Evolutionary conservation across 2,329 filamentous ascomycete species (phyloP), one percentile per base, ranked within the genome.

Genomic region (Fusarium veterinarium): DNA sequence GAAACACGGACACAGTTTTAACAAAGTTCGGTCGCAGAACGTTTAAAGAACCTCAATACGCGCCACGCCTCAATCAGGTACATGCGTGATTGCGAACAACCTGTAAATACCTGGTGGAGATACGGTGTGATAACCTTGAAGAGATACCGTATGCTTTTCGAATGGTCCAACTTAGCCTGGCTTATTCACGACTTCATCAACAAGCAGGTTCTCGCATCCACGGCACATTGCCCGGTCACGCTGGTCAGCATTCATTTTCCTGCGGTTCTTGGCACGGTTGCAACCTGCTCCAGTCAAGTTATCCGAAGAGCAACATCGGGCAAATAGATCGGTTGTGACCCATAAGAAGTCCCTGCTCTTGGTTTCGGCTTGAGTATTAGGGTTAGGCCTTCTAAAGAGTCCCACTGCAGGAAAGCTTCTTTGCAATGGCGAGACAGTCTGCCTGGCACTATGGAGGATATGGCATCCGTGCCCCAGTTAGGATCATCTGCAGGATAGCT

Each of bases 401-500:
- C 48, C 33, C 51, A 35, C 37, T 52, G 33, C 30, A 44, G 42
- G 25, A 74, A 74, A 72, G 64, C 67, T 69, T 69, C 64, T 63
- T 63, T 37, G 19, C 55, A 63, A 69, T 72, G 52, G 62, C 40
- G 48, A 68, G 59, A 72, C 63, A 62, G 38, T 20, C 56, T 51
- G 33, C 37, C 55, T 53, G 44, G 59, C 65, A 49, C 65, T 57
- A 70, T 61, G 33, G 31, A 53, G 40, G n/a, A 62, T 62, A 17
- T 23, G 70, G 64, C 37, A 69, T 72, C 51, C 37, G 58, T 44
- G 52, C 42, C 45, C 51, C 45, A 28, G 58, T 60, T 45, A 31
- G 53, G 48, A 66, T 73, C 69, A 72, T 65, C 60, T 70, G 65
- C 60, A 56, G 56, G 64, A 69, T 59, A 48, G 51, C 33, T 63